Evolutionary conservation across 2,329 filamentous ascomycete genomes (phyloP), one percentile per base, ranked within the genome.

Genomic region (Xylaria sp.): DNA sequence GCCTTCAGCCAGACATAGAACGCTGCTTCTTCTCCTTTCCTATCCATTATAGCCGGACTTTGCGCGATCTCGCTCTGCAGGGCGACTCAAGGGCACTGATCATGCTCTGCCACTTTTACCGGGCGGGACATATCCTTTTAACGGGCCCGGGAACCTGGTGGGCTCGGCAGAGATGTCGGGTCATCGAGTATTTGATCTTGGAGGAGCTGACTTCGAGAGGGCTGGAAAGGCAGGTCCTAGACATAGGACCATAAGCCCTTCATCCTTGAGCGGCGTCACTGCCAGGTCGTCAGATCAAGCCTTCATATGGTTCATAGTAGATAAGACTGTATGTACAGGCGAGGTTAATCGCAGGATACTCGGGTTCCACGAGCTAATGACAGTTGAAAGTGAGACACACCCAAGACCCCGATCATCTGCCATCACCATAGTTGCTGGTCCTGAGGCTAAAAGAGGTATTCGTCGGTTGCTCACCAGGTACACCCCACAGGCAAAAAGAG

Each of bases 61-160:
- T 68, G 28, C 66, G 66, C 15, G 60, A 55, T 3, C 41, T 54
- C 20, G 66, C 61, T 23, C 15, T 68, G 12, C 52, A n/a, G 1
- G 66, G 66, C 3, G 61, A 65, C 48, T 13, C 66, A 10, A 51
- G 46, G 20, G 59, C 60, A 4, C 39, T 68, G 20, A 64, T 65
- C 37, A 28, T 65, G 4, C 60, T 68, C 48, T 68, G 50, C 8
- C 61, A 68, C 44, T 68, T 68, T 10, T 68, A 68, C 37, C 66
- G 60, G 18, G 66, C 65, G 3, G 66, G 61, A 50, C 59, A 61
- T 37, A 59, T 64, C 20, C 55, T 68, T 0, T 50, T 68, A 15
- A 68, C 54, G 0, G 23, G 66, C 18, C 55, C 61, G 8, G 37
- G 46, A 23, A 68, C 44, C 18, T 68, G 66, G 66, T 68, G 66